Conservation (phyloP, 139 green algal genomes). For the Haematococcus lacustris region DNA sequence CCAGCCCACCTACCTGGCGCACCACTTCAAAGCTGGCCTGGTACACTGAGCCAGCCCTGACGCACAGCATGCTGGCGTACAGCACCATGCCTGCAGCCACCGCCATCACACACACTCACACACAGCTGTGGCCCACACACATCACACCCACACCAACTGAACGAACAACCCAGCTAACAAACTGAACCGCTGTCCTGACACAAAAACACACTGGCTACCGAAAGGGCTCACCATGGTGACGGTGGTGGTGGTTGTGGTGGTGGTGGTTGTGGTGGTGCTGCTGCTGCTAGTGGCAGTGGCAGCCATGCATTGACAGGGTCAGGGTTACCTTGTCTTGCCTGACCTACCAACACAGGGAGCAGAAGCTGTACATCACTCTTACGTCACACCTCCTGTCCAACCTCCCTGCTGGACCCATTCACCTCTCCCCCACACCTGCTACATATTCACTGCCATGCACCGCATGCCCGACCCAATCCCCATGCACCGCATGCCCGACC, state of each 20-base stretch:
- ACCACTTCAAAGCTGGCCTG: constrained; percentile 54
- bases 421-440: not conserved
- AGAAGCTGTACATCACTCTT: too few relatives aligned
- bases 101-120: not conserved
- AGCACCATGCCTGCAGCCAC: constrained; percentile 40
- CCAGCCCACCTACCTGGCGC: constrained; percentile 19
- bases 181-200: too few relatives aligned
- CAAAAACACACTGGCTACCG: too few relatives aligned
- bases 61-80: constrained; percentile 35
- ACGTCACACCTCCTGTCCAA: not conserved
- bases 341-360: too few relatives aligned
- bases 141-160: too few relatives aligned
- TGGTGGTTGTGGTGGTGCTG: not conserved
- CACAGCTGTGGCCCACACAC: not conserved
- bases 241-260: not conserved
- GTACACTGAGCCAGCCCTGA: constrained; percentile 27
- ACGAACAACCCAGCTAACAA: too few relatives aligned
- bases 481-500: too few relatives aligned
- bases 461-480: too few relatives aligned
- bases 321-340: too few relatives aligned
- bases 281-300: too few relatives aligned
- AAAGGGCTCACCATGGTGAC: too few relatives aligned
- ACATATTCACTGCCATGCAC: not conserved
- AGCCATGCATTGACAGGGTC: too few relatives aligned
- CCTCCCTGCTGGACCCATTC: not conserved